Base-by-base conservation (phyloP, 257 asterid genomes). In the Solanum habrochaites region DNA sequence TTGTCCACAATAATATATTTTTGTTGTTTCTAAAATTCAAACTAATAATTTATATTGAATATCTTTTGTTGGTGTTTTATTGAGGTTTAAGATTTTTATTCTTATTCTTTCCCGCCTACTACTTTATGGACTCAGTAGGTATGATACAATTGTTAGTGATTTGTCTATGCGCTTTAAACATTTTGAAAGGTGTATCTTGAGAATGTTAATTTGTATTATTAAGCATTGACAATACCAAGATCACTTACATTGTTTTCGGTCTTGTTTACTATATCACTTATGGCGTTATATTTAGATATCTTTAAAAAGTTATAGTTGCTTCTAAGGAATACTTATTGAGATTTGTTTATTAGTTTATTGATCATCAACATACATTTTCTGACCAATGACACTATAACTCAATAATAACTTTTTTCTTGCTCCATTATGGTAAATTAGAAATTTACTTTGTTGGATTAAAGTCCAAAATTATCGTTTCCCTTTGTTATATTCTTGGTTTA, bases 401-500 rank as follows among this genome's bases (percentile, higher is more conserved):
- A 77, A 25, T 14, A 77, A 42, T n/a, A 77, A 14, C 25, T 77
- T 21, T 43, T 77, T 74, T 43, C 83, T 75, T 42, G 14, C 42
- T 75, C 83, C n/a, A 42, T 75, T 77, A 23, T 75, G 7, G 39
- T 77, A 23, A 75, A 43, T 25, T 77, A 7, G 8, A 42, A 70
- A 60, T 7, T 2, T 35, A 83, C 62, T 86, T 69, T 23, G 81
- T 58, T 56, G 58, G 11, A 86, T 69, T 64, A 64, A 47, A 5
- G 1, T 15, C 42, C 25, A 88, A 52, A 15, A 58, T 71, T 69
- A 85, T 13, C 82, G 85, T 88, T 89, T 64, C 74, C 40, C 62
- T 49, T 85, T 60, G 91, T 91, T 94, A 97, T 98, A 89, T 93
- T 29, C 91, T 92, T 83, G 96, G 95, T 78, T 95, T 94, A 31